Percentiles rank a stretch among this genome's conserved stretches.
These are phyloP conservation scores for Pythium scleroteichum DNA, from an alignment of 352 stramenopile species.

Conservation along the genomic window DNA sequence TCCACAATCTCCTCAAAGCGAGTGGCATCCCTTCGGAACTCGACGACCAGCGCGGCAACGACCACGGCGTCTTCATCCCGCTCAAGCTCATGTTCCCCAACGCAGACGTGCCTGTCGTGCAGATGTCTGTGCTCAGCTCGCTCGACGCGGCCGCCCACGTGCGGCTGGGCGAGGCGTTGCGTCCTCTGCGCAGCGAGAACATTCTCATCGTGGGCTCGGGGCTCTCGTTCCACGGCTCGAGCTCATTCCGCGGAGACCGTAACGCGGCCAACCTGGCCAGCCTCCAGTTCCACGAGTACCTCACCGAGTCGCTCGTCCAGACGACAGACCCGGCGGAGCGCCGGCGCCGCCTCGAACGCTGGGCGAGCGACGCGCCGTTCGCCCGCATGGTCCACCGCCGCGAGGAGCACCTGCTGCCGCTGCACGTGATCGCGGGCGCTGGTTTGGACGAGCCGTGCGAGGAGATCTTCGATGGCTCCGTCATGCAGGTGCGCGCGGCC, in stretches of 20 bases:
- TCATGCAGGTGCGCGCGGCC: conserved; percentile 24
- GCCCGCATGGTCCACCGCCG: conserved; percentile 41
- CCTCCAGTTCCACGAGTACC: conserved; percentile 22
- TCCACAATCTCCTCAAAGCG: conserved; percentile 58
- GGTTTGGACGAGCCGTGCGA: conserved; percentile 47
- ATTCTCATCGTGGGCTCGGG: conserved; percentile 88
- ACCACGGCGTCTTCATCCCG: conserved; percentile 93
- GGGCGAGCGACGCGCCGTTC: conserved; percentile 38
- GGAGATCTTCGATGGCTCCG: conserved; percentile 28
- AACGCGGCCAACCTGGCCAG: conserved; percentile 8
- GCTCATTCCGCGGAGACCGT: conserved; percentile 13
- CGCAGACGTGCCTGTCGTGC: conserved; percentile 86
- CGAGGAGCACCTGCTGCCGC: conserved; percentile 60
- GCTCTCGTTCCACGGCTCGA: conserved; percentile 20
- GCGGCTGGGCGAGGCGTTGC: conserved; percentile 62
- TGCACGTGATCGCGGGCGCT: conserved; percentile 50
- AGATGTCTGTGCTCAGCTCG: conserved; percentile 68
- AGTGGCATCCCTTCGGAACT: conserved; percentile 51
- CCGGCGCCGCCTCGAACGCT: conserved; percentile 34
- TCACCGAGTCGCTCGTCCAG: conserved; percentile 18
- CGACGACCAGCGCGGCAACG: conserved; percentile 67
- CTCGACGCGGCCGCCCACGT: conserved; percentile 60
- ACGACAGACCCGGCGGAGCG: conserved; percentile 16
- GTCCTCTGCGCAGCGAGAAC: conserved; percentile 62
- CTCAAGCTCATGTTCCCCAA: conserved; percentile 87